Evolutionary conservation across 345 rosid genomes (phyloP).

Genomic region (Theobroma cacao): DNA sequence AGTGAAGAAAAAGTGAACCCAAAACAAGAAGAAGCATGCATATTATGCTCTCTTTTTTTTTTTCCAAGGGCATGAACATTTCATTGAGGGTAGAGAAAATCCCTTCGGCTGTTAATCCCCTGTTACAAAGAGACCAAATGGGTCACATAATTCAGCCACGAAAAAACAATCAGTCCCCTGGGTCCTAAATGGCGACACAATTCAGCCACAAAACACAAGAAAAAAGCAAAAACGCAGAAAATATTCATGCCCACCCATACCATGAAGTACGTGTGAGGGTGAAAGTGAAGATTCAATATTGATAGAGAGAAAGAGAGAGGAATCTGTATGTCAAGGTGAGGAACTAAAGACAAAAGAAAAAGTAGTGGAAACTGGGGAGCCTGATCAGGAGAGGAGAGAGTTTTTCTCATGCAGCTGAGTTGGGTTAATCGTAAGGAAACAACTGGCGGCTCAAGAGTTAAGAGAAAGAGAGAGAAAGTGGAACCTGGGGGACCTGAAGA

Average conservation of each 20-base stretch:
- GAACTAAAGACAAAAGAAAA: background rate
- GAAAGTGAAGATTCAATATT: background rate
- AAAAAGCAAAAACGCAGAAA: no score
- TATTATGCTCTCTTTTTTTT: no score
- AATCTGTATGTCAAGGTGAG: background rate
- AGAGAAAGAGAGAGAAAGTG: background rate
- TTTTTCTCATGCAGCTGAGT: background rate
- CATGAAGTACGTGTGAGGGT: slow-evolving; percentile 7
- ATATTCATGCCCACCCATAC: no score
- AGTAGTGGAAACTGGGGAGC: background rate
- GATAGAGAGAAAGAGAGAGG: background rate
- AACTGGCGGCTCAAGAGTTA: no score
- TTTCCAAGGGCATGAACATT: no score
- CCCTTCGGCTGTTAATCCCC: no score
- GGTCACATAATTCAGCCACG: no score
- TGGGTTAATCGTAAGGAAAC: background rate
- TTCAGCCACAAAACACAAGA: no score
- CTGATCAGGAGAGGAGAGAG: background rate
- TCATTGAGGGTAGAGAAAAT: no score
- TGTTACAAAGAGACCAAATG: no score
- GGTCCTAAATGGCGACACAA: no score
- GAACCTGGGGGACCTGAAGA: background rate
- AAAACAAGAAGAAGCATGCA: background rate
- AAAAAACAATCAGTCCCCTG: no score
- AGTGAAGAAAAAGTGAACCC: background rate